These are phyloP conservation scores for Penicillium verhagenii DNA, from an alignment of 495 filamentous ascomycete species.

Conservation along the genomic window DNA sequence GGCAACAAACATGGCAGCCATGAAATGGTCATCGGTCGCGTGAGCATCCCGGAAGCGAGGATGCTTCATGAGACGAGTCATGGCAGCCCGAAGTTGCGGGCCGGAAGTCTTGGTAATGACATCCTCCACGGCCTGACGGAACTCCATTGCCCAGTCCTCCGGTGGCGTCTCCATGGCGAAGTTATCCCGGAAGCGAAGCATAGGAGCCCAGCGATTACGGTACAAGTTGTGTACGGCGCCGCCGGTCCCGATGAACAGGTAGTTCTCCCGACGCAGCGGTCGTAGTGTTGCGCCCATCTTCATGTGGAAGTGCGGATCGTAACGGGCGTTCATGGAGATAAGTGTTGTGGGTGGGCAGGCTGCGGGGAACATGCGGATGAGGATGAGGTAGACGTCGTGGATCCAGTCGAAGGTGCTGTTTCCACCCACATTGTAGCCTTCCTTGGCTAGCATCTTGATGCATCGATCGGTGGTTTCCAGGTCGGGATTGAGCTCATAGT, in stretches of 20 bases:
- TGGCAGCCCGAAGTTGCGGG: constrained; percentile 44
- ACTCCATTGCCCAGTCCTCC: constrained; percentile 55
- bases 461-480: constrained; percentile 44
- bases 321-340: constrained; percentile 56
- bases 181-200: constrained; percentile 58
- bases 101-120: constrained; percentile 49
- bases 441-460: constrained; percentile 40
- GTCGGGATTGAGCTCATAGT: constrained; percentile 57
- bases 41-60: constrained; percentile 60
- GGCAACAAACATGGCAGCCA: constrained; percentile 56
- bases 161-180: constrained; percentile 57
- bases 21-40: constrained; percentile 64
- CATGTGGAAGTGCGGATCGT: constrained; percentile 61
- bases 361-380: constrained; percentile 61
- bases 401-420: constrained; percentile 61
- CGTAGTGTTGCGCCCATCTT: constrained; percentile 53
- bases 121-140: constrained; percentile 59
- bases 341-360: constrained; percentile 58
- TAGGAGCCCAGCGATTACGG: constrained; percentile 59
- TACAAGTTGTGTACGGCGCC: constrained; percentile 65
- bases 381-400: constrained; percentile 62
- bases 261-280: constrained; percentile 47
- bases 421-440: constrained; percentile 48
- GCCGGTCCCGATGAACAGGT: constrained; percentile 59
- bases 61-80: constrained; percentile 60